Base-by-base conservation (phyloP, 2,329 filamentous ascomycete genomes). In the Drechmeria coniospora region DNA sequence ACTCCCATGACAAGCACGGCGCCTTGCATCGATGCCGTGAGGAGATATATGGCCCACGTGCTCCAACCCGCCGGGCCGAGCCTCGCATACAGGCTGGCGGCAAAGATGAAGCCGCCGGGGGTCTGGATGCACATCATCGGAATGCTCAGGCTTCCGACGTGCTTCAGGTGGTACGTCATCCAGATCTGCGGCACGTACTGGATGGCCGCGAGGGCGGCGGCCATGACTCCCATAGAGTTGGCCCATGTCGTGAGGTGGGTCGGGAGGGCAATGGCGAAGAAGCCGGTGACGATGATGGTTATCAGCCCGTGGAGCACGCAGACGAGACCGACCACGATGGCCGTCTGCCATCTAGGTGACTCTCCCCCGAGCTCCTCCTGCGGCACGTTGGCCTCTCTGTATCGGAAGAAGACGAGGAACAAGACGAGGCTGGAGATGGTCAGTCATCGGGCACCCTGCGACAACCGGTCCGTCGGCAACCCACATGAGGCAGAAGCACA, bases 81-180 rank as follows among this genome's bases (percentile, higher is more conserved):
- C 25, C 90, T 69, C 6, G 70, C 72, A 27, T 77, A 83, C 23
- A 98, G 57, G 49, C 84, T 94, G 9, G 68, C 76, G 0, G 87
- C 84, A 56, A 92, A 95, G 6, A 98, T 58, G 40, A 93, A 76
- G 33, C 83, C 84, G 1, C 90, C 90, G 0, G 90, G 90, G 0
- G 87, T 94, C 52, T 98, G 90, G 19, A 98, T 93, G 48, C 80
- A 79, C 86, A 98, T 95, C 79, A 94, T 95, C 4, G 83, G 78
- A 31, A 98, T 90, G 45, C 83, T 93, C 42, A 98, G 58, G 49
- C 84, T 93, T 30, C 84, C 84, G 2, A 92, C 79, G 42, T 86
- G 77, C 47, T 87, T 79, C 32, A 94, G 61, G 28, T 63, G 68
- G 56, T 81, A 92, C 0, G 90, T 98, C 28, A 80, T 94, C 57